A percentile compares a stretch with the other conserved stretches of the same genome.
Conservation (phyloP, 2,329 filamentous ascomycete species). For the Cytospora schulzeri region DNA sequence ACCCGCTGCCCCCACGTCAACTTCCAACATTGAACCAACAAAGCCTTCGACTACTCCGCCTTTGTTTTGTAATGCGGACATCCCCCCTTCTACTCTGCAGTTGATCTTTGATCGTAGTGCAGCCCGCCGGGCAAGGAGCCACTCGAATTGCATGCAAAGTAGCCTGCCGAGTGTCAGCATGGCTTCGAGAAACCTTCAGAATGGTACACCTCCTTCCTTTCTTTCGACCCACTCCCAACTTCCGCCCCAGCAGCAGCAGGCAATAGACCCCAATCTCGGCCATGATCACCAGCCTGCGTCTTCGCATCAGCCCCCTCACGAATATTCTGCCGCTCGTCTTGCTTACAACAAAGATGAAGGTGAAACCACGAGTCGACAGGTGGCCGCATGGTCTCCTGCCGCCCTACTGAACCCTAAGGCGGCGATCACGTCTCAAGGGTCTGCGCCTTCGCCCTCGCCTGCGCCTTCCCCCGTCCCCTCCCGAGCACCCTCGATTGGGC, state of each 20-base stretch:
- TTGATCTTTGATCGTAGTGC: background rate
- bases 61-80: conserved; percentile 20
- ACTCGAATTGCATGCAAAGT: background rate
- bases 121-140: background rate
- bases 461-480: conserved; percentile 29
- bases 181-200: conserved; percentile 39
- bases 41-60: conserved; percentile 3
- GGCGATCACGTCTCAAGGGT: conserved; percentile 32
- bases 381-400: conserved; percentile 45
- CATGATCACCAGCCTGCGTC: background rate
- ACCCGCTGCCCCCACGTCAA: conserved; percentile 14
- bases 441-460: conserved; percentile 30
- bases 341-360: conserved; percentile 33
- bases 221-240: background rate
- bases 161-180: conserved; percentile 32
- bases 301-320: conserved; percentile 18
- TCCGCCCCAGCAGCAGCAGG: background rate
- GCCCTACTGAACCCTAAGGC: conserved; percentile 45
- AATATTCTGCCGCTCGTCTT: conserved; percentile 29
- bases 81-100: background rate
- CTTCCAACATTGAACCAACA: conserved; percentile 14
- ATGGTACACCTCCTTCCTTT: conserved; percentile 35
- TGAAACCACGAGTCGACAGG: conserved; percentile 32
- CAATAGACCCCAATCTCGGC: background rate
- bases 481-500: conserved; percentile 32